Conservation (phyloP, 2,329 filamentous ascomycete genomes). For the Aspergillus udagawae region DNA sequence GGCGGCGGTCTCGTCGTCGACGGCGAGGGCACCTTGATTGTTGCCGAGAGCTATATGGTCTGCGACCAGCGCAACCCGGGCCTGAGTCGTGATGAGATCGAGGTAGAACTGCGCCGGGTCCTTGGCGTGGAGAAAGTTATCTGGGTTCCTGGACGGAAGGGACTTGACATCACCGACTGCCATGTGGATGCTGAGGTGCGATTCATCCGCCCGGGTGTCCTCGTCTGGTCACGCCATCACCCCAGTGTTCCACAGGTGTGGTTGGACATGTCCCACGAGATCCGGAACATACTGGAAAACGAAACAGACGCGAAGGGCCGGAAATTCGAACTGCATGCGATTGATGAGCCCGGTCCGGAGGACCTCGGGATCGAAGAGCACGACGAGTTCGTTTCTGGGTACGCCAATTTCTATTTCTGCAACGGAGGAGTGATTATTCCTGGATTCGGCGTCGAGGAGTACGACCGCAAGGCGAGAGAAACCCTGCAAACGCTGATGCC, state of each 20-base stretch:
- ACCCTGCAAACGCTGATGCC: conserved; percentile 19
- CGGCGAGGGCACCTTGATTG: conserved; percentile 28
- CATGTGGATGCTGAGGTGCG: conserved; percentile 26
- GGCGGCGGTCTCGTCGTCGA: conserved; percentile 26
- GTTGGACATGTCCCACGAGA: too few relatives aligned
- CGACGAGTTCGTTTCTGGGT: conserved; percentile 19
- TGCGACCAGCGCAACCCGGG: conserved; percentile 24
- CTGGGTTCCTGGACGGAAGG: conserved; percentile 24
- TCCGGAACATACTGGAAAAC: conserved; percentile 8
- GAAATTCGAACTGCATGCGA: conserved; percentile 16
- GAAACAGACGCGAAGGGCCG: conserved; percentile 22
- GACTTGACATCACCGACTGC: conserved; percentile 26
- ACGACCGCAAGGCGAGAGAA: conserved; percentile 20
- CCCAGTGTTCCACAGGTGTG: too few relatives aligned
- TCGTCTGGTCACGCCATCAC: conserved; percentile 11
- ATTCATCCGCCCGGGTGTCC: conserved; percentile 22
- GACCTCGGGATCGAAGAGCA: conserved; percentile 5
- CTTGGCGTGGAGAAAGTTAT: conserved; percentile 26
- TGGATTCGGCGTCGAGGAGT: conserved; percentile 20
- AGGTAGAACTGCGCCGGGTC: conserved; percentile 18
- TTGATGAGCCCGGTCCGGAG: conserved; percentile 20
- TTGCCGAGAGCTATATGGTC: conserved; percentile 26
- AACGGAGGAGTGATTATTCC: conserved; percentile 28
- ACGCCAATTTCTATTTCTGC: conserved; percentile 28
- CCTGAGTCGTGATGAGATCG: conserved; percentile 17